phyloP scores from a whole-genome alignment of 2,329 filamentous ascomycete genomes.

The Penicillium sp. region DNA sequence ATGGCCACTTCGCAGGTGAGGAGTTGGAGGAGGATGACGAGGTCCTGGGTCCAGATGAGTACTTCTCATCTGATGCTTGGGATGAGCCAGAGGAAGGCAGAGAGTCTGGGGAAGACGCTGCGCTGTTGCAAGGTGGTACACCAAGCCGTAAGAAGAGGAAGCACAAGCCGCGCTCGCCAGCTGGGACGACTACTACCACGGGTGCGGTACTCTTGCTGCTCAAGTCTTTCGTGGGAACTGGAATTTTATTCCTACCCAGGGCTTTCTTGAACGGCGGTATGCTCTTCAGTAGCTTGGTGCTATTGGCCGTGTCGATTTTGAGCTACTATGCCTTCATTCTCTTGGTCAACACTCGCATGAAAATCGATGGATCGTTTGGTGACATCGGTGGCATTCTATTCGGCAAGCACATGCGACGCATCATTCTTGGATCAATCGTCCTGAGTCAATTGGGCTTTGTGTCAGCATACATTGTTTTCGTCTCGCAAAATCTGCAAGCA shows the following conservation, averaged over 20 bases:
- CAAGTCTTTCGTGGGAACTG: slow-evolving; percentile 97
- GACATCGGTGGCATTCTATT: slow-evolving; percentile 93
- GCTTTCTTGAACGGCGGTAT: slow-evolving; percentile 96
- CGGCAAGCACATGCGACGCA: slow-evolving; percentile 79
- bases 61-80: slow-evolving; percentile 76
- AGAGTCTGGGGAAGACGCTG: slow-evolving; percentile 83
- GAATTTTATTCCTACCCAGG: slow-evolving; percentile 85
- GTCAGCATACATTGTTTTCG: slow-evolving; percentile 94
- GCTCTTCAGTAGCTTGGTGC: slow-evolving; percentile 88
- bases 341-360: slow-evolving; percentile 78
- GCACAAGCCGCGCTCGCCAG: slow-evolving; percentile 68
- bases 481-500: slow-evolving; percentile 89
- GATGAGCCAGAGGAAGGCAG: slow-evolving; percentile 56
- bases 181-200: slow-evolving; percentile 71
- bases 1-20: slow-evolving; percentile 96
- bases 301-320: slow-evolving; percentile 77
- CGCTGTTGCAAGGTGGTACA: slow-evolving; percentile 66
- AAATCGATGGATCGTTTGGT: slow-evolving; percentile 90
- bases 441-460: slow-evolving; percentile 94
- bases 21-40: slow-evolving; percentile 96
- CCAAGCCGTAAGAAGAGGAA: slow-evolving; percentile 69
- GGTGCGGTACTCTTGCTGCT: slow-evolving; percentile 81
- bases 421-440: slow-evolving; percentile 89
- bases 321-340: slow-evolving; percentile 98
- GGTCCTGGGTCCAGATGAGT: slow-evolving; percentile 78